Percentiles rank a stretch among this genome's conserved stretches.
These are phyloP conservation scores for Petrea volubilis DNA, from an alignment of 257 asterid genomes.

Conservation along the genomic window DNA sequence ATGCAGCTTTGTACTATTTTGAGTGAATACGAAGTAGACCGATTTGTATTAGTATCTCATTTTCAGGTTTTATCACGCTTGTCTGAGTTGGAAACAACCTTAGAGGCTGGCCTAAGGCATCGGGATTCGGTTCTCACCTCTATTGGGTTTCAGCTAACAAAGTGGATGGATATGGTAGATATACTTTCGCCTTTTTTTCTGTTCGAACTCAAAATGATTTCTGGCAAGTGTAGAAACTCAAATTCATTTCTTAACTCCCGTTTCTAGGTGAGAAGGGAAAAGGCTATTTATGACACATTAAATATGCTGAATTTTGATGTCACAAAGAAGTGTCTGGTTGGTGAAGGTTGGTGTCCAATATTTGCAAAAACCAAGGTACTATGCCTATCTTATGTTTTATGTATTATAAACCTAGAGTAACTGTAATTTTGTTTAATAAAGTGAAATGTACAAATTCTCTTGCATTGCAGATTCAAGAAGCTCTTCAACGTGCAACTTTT, in stretches of 20 bases:
- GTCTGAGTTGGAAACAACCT: slow-evolving; percentile 65
- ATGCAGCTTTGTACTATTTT: slow-evolving; percentile 8
- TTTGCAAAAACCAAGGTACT: slow-evolving; percentile 75
- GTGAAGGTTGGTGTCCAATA: slow-evolving; percentile 97
- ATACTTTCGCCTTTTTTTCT: background rate
- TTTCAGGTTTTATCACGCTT: slow-evolving; percentile 60
- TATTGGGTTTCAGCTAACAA: slow-evolving; percentile 55
- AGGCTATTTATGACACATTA: slow-evolving; percentile 79
- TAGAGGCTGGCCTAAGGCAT: slow-evolving; percentile 67
- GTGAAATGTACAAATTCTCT: slow-evolving; percentile 22
- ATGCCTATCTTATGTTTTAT: slow-evolving; percentile 3
- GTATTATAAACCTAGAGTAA: slow-evolving; percentile 15
- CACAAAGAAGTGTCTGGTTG: slow-evolving; percentile 93
- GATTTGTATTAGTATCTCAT: slow-evolving; percentile 19
- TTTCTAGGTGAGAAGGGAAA: slow-evolving; percentile 86
- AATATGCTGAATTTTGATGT: slow-evolving; percentile 95
- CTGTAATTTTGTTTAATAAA: slow-evolving; percentile 17
- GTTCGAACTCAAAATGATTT: background rate
- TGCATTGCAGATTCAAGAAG: slow-evolving; percentile 76
- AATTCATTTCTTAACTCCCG: slow-evolving; percentile 23
- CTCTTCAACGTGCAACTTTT: slow-evolving; percentile 85
- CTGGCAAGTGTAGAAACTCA: slow-evolving; percentile 8
- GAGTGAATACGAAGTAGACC: background rate
- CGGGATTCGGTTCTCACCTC: slow-evolving; percentile 58
- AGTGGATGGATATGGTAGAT: slow-evolving; percentile 63